Percentiles rank a stretch among this genome's conserved stretches.
Conservation (phyloP, 345 rosid species). For the Salix purpurea region DNA sequence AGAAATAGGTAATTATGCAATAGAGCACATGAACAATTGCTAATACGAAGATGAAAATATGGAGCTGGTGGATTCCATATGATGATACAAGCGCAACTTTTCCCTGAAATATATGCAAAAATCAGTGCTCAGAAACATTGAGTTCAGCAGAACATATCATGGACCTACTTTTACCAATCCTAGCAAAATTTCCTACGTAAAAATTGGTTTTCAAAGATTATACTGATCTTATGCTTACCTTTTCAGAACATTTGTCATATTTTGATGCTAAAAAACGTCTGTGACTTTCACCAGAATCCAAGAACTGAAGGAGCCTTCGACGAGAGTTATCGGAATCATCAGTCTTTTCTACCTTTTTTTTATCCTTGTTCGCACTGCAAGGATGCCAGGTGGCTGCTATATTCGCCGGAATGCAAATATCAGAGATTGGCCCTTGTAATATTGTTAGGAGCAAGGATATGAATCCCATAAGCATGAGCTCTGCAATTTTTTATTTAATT, state of each 20-base stretch:
- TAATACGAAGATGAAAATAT: slow-evolving; percentile 76
- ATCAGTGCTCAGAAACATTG: neutral
- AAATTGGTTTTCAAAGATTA: neutral
- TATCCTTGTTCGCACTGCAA: slow-evolving; percentile 18
- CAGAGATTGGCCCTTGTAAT: slow-evolving; percentile 36
- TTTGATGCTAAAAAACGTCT: slow-evolving; percentile 45
- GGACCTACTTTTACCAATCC: neutral
- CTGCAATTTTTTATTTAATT: slow-evolving; percentile 22
- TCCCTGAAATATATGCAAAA: slow-evolving; percentile 42
- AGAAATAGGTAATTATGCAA: slow-evolving; percentile 52
- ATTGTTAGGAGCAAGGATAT: slow-evolving; percentile 64
- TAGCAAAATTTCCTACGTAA: neutral
- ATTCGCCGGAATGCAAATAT: slow-evolving; percentile 40
- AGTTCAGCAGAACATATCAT: neutral
- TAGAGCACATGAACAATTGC: slow-evolving; percentile 63
- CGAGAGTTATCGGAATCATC: slow-evolving; percentile 15
- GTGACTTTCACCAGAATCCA: slow-evolving; percentile 23
- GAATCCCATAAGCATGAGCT: slow-evolving; percentile 75
- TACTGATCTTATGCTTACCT: slow-evolving; percentile 24
- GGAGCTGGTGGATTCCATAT: slow-evolving; percentile 87
- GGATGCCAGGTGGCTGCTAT: slow-evolving; percentile 69
- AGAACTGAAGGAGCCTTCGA: slow-evolving; percentile 44
- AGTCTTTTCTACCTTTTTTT: neutral
- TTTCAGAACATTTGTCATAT: slow-evolving; percentile 35
- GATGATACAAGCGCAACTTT: slow-evolving; percentile 73